Evolutionary conservation across 106 monocot species (phyloP).

Genomic region (Dioscorea alata): DNA sequence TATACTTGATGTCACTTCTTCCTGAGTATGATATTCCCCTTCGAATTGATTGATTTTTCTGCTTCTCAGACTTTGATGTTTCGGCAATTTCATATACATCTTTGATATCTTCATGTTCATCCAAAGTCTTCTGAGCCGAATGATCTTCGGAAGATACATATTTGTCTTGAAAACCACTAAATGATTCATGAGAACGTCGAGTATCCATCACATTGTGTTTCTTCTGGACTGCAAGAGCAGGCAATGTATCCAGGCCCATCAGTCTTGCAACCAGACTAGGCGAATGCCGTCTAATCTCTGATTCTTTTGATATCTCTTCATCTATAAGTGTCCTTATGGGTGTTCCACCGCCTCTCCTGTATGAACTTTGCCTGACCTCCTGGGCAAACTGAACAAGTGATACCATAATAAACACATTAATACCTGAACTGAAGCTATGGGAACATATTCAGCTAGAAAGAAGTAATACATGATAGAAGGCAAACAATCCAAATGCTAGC

Average conservation of each 20-base stretch:
- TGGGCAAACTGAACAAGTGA: conserved; percentile 1
- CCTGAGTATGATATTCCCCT: conserved; percentile 9
- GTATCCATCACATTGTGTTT: conserved; percentile 17
- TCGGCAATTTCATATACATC: conserved; percentile 85
- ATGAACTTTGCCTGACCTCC: conserved; percentile 10
- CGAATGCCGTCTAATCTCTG: conserved; percentile 10
- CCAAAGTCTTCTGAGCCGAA: conserved; percentile 4
- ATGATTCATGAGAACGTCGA: conserved; percentile 10
- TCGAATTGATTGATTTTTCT: conserved; percentile 5
- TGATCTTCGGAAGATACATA: conserved; percentile 10
- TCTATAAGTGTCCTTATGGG: conserved; percentile 24
- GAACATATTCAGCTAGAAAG: too few relatives aligned
- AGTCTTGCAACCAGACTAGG: conserved; percentile 31
- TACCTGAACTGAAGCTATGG: not conserved
- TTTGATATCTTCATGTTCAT: conserved; percentile 52
- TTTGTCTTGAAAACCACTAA: conserved; percentile 18
- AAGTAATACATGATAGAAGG: too few relatives aligned
- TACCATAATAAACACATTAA: not conserved
- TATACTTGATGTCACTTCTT: conserved; percentile 31
- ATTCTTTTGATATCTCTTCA: conserved; percentile 30
- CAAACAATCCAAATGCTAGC: too few relatives aligned
- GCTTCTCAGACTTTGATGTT: conserved; percentile 31
- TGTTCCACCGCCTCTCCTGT: conserved; percentile 5
- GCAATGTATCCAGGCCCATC: conserved; percentile 53
- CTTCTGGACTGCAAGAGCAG: conserved; percentile 18